Evolutionary conservation across 2,329 filamentous ascomycete species (phyloP), one percentile per base, ranked within the genome.

Genomic region (Exophiala dermatitidis): DNA sequence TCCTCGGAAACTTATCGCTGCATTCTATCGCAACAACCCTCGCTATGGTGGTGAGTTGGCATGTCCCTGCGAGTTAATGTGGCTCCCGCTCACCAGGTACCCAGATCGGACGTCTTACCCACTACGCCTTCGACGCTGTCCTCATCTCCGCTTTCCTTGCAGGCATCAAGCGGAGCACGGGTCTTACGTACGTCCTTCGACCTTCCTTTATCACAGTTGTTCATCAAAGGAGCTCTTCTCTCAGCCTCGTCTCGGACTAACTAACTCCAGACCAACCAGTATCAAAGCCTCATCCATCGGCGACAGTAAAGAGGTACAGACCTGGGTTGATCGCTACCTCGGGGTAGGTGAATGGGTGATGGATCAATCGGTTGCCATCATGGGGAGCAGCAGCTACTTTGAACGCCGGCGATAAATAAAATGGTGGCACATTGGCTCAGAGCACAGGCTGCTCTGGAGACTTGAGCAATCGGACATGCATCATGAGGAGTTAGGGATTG

Each of bases 311-410:
- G 85, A 90, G 59, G 72, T 93, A 63, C 85, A 86, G 69, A 85
- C 84, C 66, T 97, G 90, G 90, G 82, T 97, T 62, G 86, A 91
- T 67, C 91, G 86, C 69, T 97, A 97, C 71, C 83, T 97, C 41
- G 89, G 89, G 59, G 85, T 96, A 12, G 93, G 93, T 64, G 93
- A 98, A 76, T 95, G 90, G 82, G 87, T 96, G 60, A 95, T 98
- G 90, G 93, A 98, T 71, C 87, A 94, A 75, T 94, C 90, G 31
- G 89, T 97, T 32, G 90, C 90, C 38, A 81, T 97, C 53, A 88
- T 95, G 68, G 86, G 89, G 40, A 85, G 86, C 46, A 94, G 88
- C 68, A 81, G 85, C 56, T 98, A 84, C 73, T 98, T 98, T 69
- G 90, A 96, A 75, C 82, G 93, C 67, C 90, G 82, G 71, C 82